Conservation (phyloP, 371 early-diverging fungal species). For the Smittium culicis region DNA sequence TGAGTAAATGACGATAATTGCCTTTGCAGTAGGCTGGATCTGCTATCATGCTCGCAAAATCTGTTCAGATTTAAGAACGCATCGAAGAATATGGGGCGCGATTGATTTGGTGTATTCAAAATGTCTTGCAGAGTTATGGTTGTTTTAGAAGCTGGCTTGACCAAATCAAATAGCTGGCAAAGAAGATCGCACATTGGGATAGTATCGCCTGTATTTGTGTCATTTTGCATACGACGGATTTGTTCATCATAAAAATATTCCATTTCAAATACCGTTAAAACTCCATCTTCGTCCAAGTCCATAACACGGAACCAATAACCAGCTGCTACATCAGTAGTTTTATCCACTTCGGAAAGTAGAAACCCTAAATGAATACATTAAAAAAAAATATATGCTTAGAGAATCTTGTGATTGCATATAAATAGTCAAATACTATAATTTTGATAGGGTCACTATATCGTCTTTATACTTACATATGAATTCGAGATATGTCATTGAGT, state of each 20-base stretch:
- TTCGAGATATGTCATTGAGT: conserved; percentile 42
- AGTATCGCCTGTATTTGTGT: conserved; percentile 38
- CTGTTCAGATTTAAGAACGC: conserved; percentile 56
- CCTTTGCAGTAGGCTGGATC: conserved; percentile 27
- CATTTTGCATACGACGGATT: conserved; percentile 44
- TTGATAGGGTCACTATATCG: background rate
- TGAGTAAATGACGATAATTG: conserved; percentile 28
- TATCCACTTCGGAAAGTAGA: conserved; percentile 74
- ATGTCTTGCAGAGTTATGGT: conserved; percentile 49
- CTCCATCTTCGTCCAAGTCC: conserved; percentile 81
- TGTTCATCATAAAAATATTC: conserved; percentile 74
- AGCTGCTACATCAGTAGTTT: conserved; percentile 53
- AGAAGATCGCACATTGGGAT: conserved; percentile 53
- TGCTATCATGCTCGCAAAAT: conserved; percentile 35
- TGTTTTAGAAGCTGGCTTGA: conserved; percentile 38
- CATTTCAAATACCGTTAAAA: conserved; percentile 70
- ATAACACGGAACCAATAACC: conserved; percentile 91
- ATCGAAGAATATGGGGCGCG: conserved; percentile 45
- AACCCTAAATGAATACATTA: conserved; percentile 46
- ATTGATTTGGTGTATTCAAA: conserved; percentile 28
- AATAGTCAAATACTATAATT: background rate
- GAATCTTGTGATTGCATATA: too few species aligned
- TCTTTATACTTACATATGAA: conserved; percentile 31
- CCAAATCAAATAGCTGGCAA: conserved; percentile 57
- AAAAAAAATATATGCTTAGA: too few species aligned